phyloP scores from a whole-genome alignment of 140 eudicot species.

The Senecio squalidus region DNA sequence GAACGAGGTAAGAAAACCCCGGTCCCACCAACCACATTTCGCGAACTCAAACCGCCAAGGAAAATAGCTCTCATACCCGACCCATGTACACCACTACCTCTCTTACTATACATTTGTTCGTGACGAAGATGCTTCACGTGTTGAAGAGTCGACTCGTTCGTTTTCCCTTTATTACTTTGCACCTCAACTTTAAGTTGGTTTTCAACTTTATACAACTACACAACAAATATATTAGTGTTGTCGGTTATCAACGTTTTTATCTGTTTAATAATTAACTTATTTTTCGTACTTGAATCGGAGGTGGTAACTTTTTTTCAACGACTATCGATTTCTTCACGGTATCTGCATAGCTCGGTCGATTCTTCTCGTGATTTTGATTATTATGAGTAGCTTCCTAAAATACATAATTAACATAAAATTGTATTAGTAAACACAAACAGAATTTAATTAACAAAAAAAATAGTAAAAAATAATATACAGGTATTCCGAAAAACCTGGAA shows the following conservation, averaged over 20 bases:
- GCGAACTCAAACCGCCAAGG: slow-evolving; percentile 52
- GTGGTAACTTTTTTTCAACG: slow-evolving; percentile 15
- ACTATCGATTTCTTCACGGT: slow-evolving; percentile 31
- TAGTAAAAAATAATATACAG: background rate
- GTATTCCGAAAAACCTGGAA: slow-evolving; percentile 33
- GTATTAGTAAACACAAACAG: background rate
- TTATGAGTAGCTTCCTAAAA: slow-evolving; percentile 7
- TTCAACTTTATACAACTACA: slow-evolving; percentile 40
- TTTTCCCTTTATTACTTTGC: slow-evolving; percentile 27
- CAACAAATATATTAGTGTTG: background rate
- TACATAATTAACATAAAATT: too few relatives aligned
- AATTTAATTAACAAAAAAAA: background rate
- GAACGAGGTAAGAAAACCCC: slow-evolving; percentile 77
- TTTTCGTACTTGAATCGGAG: slow-evolving; percentile 30
- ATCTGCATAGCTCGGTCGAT: slow-evolving; percentile 35
- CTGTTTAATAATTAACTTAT: too few relatives aligned
- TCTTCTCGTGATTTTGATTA: slow-evolving; percentile 8
- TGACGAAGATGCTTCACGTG: slow-evolving; percentile 13
- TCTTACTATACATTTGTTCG: slow-evolving; percentile 8
- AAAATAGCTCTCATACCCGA: slow-evolving; percentile 84
- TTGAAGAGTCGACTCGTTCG: slow-evolving; percentile 31
- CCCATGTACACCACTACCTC: slow-evolving; percentile 22
- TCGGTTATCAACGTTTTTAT: background rate
- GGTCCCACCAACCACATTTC: slow-evolving; percentile 54
- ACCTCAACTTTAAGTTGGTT: slow-evolving; percentile 35